Percentiles rank a stretch among this genome's conserved stretches.
phyloP scores from a whole-genome alignment of 2,329 filamentous ascomycete species.

The Colletotrichum neosansevieriae region DNA sequence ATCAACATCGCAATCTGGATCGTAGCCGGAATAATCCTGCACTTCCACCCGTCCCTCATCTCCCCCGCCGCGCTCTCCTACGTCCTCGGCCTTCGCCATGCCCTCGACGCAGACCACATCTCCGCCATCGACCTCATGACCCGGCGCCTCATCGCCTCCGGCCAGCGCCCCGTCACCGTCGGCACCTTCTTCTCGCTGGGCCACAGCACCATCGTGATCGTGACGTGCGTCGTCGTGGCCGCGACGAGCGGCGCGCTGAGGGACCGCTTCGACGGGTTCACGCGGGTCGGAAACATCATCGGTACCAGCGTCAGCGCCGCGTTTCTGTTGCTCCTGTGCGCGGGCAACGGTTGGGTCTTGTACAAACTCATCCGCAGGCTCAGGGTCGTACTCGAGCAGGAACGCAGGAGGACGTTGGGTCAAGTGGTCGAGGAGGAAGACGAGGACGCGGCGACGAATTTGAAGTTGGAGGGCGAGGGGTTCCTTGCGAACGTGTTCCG shows the following conservation, averaged over 20 bases:
- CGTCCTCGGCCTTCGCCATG: conserved; percentile 89
- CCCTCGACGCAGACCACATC: conserved; percentile 95
- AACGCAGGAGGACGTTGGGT: conserved; percentile 46
- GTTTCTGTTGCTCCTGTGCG: conserved; percentile 84
- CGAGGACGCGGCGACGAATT: conserved; percentile 57
- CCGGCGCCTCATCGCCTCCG: conserved; percentile 84
- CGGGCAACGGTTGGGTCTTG: conserved; percentile 89
- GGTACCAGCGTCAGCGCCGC: conserved; percentile 88
- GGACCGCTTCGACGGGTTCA: conserved; percentile 83
- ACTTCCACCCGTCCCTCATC: conserved; percentile 71
- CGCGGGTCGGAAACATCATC: conserved; percentile 85
- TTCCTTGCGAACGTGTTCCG: conserved; percentile 79
- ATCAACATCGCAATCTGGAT: conserved; percentile 69
- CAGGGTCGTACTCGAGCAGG: conserved; percentile 65
- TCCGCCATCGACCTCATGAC: conserved; percentile 95
- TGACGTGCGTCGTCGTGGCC: conserved; percentile 92
- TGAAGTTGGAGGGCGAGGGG: conserved; percentile 82
- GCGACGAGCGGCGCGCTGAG: conserved; percentile 88
- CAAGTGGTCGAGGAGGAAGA: conserved; percentile 45
- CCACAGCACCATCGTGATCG: conserved; percentile 91
- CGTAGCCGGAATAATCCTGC: conserved; percentile 64
- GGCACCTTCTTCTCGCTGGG: conserved; percentile 95
- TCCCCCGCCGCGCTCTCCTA: conserved; percentile 88
- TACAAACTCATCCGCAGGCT: conserved; percentile 81
- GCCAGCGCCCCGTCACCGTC: conserved; percentile 88